These are phyloP conservation scores for Fagopyrum esculentum DNA, from an alignment of 148 eudicot genomes.

Conservation along the genomic window DNA sequence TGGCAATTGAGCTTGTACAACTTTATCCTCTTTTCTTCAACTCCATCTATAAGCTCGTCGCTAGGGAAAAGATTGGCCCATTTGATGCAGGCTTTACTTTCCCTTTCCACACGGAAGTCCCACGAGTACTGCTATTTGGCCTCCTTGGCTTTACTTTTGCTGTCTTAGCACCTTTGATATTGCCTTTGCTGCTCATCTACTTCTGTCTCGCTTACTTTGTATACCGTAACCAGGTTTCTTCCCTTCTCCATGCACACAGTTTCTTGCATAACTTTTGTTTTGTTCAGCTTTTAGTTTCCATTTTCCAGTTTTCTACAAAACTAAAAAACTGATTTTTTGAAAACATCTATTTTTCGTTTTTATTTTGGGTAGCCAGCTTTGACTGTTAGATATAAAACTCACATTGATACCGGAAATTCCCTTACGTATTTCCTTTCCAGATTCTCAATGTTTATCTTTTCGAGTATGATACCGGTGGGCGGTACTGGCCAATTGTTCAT, in stretches of 20 bases:
- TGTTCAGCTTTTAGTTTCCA: background rate
- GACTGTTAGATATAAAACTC: too few species aligned
- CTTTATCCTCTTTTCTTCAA: slow-evolving; percentile 62
- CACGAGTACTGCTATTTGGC: slow-evolving; percentile 75
- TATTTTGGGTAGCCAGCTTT: too few species aligned
- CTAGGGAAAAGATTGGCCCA: slow-evolving; percentile 44
- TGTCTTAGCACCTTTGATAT: slow-evolving; percentile 70
- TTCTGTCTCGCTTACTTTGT: slow-evolving; percentile 81
- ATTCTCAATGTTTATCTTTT: slow-evolving; percentile 77
- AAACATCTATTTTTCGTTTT: too few species aligned
- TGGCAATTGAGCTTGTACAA: slow-evolving; percentile 83
- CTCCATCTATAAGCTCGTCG: slow-evolving; percentile 36
- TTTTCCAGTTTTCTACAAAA: too few species aligned
- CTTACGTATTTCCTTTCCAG: slow-evolving; percentile 28
- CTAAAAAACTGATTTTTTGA: too few species aligned
- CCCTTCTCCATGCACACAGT: background rate
- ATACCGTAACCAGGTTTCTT: slow-evolving; percentile 79
- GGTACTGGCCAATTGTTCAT: slow-evolving; percentile 79
- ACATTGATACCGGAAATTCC: too few species aligned
- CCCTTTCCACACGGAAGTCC: slow-evolving; percentile 91
- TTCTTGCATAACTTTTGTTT: background rate
- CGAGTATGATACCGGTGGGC: slow-evolving; percentile 74
- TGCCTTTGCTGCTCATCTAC: slow-evolving; percentile 79
- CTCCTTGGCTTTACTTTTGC: slow-evolving; percentile 78
- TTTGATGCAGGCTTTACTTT: slow-evolving; percentile 56